Base-by-base conservation (phyloP, 768 basidiomycete species). In the Trametes sanguinea region DNA sequence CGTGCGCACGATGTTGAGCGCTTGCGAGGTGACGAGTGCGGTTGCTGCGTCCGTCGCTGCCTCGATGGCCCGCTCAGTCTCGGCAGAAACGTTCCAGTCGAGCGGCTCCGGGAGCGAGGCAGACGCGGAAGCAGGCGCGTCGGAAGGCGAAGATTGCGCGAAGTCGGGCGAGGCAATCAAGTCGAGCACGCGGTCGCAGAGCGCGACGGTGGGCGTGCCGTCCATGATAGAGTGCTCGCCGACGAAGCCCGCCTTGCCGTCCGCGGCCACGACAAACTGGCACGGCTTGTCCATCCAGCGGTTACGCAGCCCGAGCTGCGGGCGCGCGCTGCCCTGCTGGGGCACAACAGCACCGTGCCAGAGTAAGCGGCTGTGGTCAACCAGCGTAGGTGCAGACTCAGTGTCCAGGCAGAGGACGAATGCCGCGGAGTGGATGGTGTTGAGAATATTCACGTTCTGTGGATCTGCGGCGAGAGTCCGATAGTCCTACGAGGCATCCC, bases 201-300 rank as follows among this genome's bases (percentile, higher is more conserved):
- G 72, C 27, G 91, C 82, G 29, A 83, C 85, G 14, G 85, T 89
- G 4, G 92, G 92, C 14, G 92, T 94, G 39, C 92, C 92, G 68
- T 94, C 92, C 92, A 94, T 94, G 61, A 91, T 80, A 16, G 90
- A 92, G 72, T 94, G 95, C 73, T 98, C 95, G 48, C 95, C 95
- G 84, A 96, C 90, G 68, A 97, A 75, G 4, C 94, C 95, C 1
- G 92, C 89, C 51, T 84, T 78, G 11, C 80, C 85, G 65, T 93
- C 91, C 72, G 92, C 91, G 69, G 86, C 93, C 5, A 98, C 84
- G 60, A 97, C 83, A 71, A 94, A 87, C 72, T 98, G 85, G 60
- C 86, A 73, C 8, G 95, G 95, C 75, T 97, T 98, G 76, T 98
- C 95, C 50, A 94, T 86, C 87, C 89, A 92, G 45, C 90, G 85